A percentile compares a stretch with the other conserved stretches of the same genome.
These are phyloP conservation scores for Pseudonitzschia pungens DNA, from an alignment of 108 stramenopile genomes.

Conservation along the genomic window DNA sequence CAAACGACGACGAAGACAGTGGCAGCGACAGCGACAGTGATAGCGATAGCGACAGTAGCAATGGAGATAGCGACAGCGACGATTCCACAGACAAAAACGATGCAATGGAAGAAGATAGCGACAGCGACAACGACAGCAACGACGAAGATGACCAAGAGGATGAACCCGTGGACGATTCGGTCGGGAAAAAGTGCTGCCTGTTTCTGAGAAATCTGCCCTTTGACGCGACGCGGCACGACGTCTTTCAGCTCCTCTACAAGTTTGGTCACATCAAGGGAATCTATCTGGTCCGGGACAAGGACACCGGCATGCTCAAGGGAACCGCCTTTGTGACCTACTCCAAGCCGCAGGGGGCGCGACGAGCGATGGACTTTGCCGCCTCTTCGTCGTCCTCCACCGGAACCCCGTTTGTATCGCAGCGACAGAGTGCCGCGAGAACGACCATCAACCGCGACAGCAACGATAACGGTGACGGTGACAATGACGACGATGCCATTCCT, in stretches of 20 bases:
- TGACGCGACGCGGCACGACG: constrained; percentile 85
- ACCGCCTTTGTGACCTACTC: constrained; percentile 89
- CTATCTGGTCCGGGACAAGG: constrained; percentile 87
- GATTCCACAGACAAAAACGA: constrained; percentile 37
- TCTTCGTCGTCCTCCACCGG: constrained; percentile 9
- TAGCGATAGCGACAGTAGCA: constrained; percentile 33
- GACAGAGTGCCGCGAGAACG: constrained; percentile 13
- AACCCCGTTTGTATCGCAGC: constrained; percentile 26
- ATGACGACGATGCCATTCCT: constrained; percentile 29
- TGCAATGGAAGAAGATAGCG: constrained; percentile 33
- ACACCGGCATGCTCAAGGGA: constrained; percentile 76
- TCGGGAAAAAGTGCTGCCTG: constrained; percentile 47
- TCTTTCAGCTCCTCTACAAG: constrained; percentile 76
- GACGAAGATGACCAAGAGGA: too few species aligned
- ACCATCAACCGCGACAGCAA: constrained; percentile 8
- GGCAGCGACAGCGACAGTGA: constrained; percentile 30
- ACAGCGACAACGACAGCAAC: constrained; percentile 35
- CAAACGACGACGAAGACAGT: neutral
- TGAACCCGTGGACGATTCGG: constrained; percentile 11
- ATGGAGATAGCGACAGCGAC: constrained; percentile 29
- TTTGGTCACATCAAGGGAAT: constrained; percentile 86
- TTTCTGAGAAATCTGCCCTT: constrained; percentile 97
- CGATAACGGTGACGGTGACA: constrained; percentile 35
- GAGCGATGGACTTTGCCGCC: constrained; percentile 14
- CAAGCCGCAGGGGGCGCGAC: constrained; percentile 34